These are phyloP conservation scores for Penicillium sp. DNA, from an alignment of 2,329 filamentous ascomycete genomes.

Conservation along the genomic window DNA sequence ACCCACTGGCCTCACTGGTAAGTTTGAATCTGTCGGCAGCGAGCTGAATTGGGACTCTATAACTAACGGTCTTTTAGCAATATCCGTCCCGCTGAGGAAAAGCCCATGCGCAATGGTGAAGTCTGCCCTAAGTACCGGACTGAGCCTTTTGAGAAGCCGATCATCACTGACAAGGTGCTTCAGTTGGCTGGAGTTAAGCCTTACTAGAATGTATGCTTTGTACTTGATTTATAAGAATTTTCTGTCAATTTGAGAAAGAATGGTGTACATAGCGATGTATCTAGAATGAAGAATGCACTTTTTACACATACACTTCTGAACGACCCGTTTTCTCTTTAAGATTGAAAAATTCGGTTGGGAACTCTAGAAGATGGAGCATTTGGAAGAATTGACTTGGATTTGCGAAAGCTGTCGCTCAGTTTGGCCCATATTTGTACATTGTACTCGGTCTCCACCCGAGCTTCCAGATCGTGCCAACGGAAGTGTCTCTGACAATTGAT, in stretches of 20 bases:
- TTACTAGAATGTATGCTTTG: background rate
- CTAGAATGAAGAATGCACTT: background rate
- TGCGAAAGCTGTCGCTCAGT: background rate
- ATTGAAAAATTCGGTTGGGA: background rate
- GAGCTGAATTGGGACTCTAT: background rate
- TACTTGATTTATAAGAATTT: background rate
- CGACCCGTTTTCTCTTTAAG: background rate
- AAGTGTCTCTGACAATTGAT: background rate
- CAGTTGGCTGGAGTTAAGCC: slow-evolving; percentile 7
- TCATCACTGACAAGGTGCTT: slow-evolving; percentile 7
- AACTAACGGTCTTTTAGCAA: background rate
- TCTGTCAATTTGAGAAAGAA: background rate
- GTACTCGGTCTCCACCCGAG: background rate
- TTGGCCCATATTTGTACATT: background rate
- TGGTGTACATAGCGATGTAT: background rate
- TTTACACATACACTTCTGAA: background rate
- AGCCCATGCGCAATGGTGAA: slow-evolving; percentile 5
- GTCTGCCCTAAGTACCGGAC: slow-evolving; percentile 9
- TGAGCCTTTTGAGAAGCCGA: slow-evolving; percentile 9
- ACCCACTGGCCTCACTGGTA: slow-evolving; percentile 10
- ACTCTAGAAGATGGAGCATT: background rate
- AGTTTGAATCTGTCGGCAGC: background rate
- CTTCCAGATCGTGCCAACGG: background rate
- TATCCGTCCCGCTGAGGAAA: slow-evolving; percentile 8
- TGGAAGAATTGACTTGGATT: background rate